Evolutionary conservation across 345 rosid species (phyloP).

Genomic region (Turritis glabra): DNA sequence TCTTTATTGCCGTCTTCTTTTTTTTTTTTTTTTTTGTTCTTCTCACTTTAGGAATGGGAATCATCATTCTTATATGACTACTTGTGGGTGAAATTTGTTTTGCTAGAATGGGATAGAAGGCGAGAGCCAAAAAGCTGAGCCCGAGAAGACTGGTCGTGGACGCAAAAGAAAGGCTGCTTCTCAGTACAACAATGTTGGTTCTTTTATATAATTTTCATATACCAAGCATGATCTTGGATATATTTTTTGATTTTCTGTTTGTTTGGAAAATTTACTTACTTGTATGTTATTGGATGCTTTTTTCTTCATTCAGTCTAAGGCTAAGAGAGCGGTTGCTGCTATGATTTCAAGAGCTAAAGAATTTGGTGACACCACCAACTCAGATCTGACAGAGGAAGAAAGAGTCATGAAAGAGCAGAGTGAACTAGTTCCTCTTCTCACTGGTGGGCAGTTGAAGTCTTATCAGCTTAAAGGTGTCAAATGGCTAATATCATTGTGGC

Average conservation of each 20-base stretch:
- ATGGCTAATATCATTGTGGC: constrained; percentile 96
- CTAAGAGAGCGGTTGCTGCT: constrained; percentile 89
- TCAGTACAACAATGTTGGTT: constrained; percentile 59
- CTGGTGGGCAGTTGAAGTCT: constrained; percentile 85
- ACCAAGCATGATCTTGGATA: background rate
- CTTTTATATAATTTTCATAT: background rate
- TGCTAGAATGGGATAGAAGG: constrained; percentile 61
- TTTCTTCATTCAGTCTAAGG: constrained; percentile 54
- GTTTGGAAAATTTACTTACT: background rate
- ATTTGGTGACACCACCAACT: constrained; percentile 45
- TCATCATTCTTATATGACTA: constrained; percentile 17
- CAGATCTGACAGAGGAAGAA: constrained; percentile 71
- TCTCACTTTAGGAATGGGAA: constrained; percentile 16
- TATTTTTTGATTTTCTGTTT: constrained; percentile 1
- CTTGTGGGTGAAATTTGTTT: constrained; percentile 19
- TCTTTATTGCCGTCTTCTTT: constrained; percentile 11
- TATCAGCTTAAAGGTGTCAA: constrained; percentile 97
- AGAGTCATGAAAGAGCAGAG: constrained; percentile 71
- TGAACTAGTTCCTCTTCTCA: constrained; percentile 81
- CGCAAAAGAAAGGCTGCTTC: constrained; percentile 75
- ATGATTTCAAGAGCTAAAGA: constrained; percentile 84
- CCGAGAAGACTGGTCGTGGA: constrained; percentile 60
- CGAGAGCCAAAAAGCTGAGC: constrained; percentile 43
- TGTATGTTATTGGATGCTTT: background rate
- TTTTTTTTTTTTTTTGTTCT: background rate